Base-by-base conservation (phyloP, 2,329 filamentous ascomycete genomes). In the Myriosclerotinia curreyana region DNA sequence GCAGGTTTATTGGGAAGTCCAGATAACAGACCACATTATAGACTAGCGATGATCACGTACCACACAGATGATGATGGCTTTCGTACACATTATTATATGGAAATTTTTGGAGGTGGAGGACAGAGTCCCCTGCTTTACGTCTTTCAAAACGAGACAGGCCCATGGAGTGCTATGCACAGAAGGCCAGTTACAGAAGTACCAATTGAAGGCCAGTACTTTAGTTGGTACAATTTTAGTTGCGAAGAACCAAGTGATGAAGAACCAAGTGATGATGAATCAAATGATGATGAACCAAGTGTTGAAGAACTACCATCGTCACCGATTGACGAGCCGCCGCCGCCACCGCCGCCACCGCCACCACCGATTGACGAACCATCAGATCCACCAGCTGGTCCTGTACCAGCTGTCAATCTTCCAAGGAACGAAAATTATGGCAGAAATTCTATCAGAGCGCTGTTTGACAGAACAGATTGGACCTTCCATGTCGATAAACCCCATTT, bases 361-460 rank as follows among this genome's bases (percentile, higher is more conserved):
- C 34, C 5, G 25, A 20, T 1, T 17, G 17, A n/a, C 28, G 1
- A 49, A 20, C 8, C 6, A 51, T 25, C 28, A n/a, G 48, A 7
- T 28, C 17, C 28, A 9, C 25, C 25, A 51, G 7, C 14, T 14
- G 5, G 15, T 28, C 25, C 22, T 42, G 15, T 42, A 44, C 53
- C 53, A 12, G 9, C 22, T 25, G 5, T 36, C 5, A 25, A 25
- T 22, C 20, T 46, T n/a, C n/a, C 4, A 7, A 59, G 42, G 1
- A 22, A 25, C n/a, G 55, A 59, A 34, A 20, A 59, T 38, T 48
- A 48, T 36, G 55, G 40, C 14, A 48, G 1, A 7, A 59, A 59
- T 48, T 17, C 14, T 15, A 36, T 17, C 8, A 20, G 6, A 36
- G 31, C 14, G 20, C 42, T 42, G 36, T 59, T 59, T 8, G 1